Percentiles rank a stretch among this genome's conserved stretches.
Evolutionary conservation across 768 basidiomycete species (phyloP).

Genomic region (Agrocybe pediades): DNA sequence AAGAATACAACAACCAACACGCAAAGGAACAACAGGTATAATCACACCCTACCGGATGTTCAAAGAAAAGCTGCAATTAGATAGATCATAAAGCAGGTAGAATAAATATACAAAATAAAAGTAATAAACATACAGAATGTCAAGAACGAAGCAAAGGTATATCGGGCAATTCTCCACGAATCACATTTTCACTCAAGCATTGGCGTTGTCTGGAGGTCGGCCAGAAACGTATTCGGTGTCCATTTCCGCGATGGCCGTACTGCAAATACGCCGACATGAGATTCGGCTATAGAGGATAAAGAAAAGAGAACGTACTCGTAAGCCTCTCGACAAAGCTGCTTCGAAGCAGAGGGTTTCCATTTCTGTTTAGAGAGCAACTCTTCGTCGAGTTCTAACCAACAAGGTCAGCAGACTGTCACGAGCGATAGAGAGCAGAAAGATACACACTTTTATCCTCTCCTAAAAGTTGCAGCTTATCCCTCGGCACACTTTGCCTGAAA

Average conservation of each 20-base stretch:
- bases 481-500: conserved; percentile 62
- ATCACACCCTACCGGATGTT: not conserved
- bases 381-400: conserved; percentile 58
- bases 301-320: conserved; percentile 49
- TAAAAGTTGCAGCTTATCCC: conserved; percentile 60
- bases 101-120: not conserved
- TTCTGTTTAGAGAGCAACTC: conserved; percentile 61
- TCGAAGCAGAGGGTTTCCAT: conserved; percentile 56
- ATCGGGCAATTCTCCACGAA: not conserved
- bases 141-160: not conserved
- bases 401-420: not conserved
- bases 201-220: not conserved
- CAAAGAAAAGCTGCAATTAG: not conserved
- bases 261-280: not conserved
- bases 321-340: conserved; percentile 60
- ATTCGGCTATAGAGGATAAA: not conserved
- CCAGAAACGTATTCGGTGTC: not conserved
- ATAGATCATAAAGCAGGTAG: not conserved
- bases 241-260: conserved; percentile 22
- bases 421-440: not conserved
- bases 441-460: conserved; percentile 69
- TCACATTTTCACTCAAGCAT: not conserved
- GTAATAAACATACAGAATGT: not conserved
- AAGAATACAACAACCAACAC: no score
- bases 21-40: not conserved